Evolutionary conservation across 495 filamentous ascomycete genomes (phyloP), one percentile per base, ranked within the genome.

Genomic region (Astrothelium subdiscretum): DNA sequence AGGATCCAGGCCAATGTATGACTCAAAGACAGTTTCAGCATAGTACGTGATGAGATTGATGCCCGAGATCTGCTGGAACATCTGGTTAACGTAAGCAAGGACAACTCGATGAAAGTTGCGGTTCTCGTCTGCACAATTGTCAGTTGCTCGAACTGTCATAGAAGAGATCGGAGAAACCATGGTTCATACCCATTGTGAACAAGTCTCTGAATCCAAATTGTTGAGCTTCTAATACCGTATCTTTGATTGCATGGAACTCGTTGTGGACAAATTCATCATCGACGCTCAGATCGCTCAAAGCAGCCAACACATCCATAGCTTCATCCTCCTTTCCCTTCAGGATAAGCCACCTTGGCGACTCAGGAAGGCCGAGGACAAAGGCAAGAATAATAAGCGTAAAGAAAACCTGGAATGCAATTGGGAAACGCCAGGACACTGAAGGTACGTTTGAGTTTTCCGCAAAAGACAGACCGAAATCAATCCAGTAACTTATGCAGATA

Each of bases 1-100:
- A 32, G 64, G 63, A 27, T 69, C 71, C 4, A 85, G 69, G 2
- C 76, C 72, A 15, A 85, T 78, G 48, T 80, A 77, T 65, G 83
- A 72, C 57, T 84, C 73, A 67, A 81, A 83, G 60, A 86, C 81
- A 13, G 77, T 78, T 1, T 81, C 77, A 0, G 80, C 78, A 62
- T 90, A 90, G 69, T 88, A 87, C 0, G 85, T 87, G 64, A 89
- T 87, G n/a, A 90, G 68, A 64, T 89, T 89, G 66, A 89, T 90
- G 24, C 88, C 88, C 0, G 77, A 80, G 29, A 88, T 85, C 65
- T 90, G 86, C 68, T 89, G 86, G 75, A 89, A 89, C 77, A 88
- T 81, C 65, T 90, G 87, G 71, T 88, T 90, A 70, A 88, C 81
- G 67, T 89, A 88, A 51, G 81, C 88, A 29, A 91, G 77, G 29